Conservation (phyloP, 176 grass and related monocot genomes). For the Calamus simplicifolius region DNA sequence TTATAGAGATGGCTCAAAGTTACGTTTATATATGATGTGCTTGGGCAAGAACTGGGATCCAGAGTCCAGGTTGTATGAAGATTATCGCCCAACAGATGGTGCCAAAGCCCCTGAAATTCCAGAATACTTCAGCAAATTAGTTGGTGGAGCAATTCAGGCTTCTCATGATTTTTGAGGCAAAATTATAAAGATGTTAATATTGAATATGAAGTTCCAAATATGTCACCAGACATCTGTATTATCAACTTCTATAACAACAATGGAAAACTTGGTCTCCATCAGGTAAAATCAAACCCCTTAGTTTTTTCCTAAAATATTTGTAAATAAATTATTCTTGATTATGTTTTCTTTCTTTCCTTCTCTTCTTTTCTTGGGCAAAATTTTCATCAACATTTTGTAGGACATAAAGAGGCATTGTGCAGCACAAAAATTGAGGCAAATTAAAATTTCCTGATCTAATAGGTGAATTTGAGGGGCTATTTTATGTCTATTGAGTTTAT, state of each 20-base stretch:
- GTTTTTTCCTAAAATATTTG: no score
- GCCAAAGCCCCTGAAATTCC: conserved; percentile 40
- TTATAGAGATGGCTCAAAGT: conserved; percentile 34
- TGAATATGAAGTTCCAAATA: conserved; percentile 19
- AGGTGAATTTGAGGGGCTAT: no score
- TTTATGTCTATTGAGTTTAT: no score
- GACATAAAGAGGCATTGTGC: no score
- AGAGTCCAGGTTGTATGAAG: conserved; percentile 24
- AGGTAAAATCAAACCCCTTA: conserved; percentile 26
- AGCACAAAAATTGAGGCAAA: no score
- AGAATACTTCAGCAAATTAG: conserved; percentile 16
- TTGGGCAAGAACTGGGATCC: conserved; percentile 65
- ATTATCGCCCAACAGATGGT: conserved; percentile 18
- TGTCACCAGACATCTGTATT: conserved; percentile 62
- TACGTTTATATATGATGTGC: conserved; percentile 52
- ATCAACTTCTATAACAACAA: conserved; percentile 39
- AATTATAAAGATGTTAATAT: background rate
- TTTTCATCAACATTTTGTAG: no score
- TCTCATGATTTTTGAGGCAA: conserved; percentile 24
- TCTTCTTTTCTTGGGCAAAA: no score
- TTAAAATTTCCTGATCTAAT: no score
- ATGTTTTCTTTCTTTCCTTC: no score
- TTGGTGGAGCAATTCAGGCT: conserved; percentile 29
- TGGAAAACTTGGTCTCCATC: conserved; percentile 49
- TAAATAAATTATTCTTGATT: no score